Base-by-base conservation (phyloP, 441 rosid species). In the Sinapis alba region DNA sequence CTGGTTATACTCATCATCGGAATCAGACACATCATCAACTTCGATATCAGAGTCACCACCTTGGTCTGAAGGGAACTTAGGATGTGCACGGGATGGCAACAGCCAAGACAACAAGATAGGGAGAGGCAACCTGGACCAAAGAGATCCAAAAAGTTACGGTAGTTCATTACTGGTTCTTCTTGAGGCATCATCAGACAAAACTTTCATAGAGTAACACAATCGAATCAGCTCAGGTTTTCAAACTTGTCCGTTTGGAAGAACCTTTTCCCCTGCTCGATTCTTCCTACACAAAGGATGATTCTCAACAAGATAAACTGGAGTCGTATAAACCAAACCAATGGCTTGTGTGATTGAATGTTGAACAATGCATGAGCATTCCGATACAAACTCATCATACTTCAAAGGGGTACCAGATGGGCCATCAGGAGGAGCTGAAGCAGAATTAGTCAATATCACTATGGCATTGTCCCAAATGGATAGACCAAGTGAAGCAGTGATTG, bases 341-440 rank as follows among this genome's bases (percentile, higher is more conserved):
- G 94, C 96, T 72, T 88, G 94, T 23, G 88, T 87, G 43, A 92
- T 87, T 8, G 92, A 85, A 66, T 90, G 94, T 73, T 88, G 94
- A 69, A 85, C 89, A 78, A 87, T 80, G 73, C 85, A 92, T 18
- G 96, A 92, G 21, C 96, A 88, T 57, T 87, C 96, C 68, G 90
- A 87, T 38, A 90, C 90, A 84, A 88, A 90, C 27, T 79, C 86
- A 21, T 92, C 97, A 43, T 88, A 90, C 74, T 89, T 87, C 79
- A 88, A 30, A 30, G 36, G 36, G 7, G 36, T 30, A 9, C 36
- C 36, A 9, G 36, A 30, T 30, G 36, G 36, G 38, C 94, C 94
- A 63, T 90, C 97, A 0, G 92, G 92, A 65, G 97, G 96, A 11
- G 96, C 92, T 60, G 92, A 87, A 80, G 92, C 91, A 65, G 85